A percentile compares a stretch with the other conserved stretches of the same genome.
These are phyloP conservation scores for Podospora fimiseda DNA, from an alignment of 495 filamentous ascomycete genomes.

Conservation along the genomic window DNA sequence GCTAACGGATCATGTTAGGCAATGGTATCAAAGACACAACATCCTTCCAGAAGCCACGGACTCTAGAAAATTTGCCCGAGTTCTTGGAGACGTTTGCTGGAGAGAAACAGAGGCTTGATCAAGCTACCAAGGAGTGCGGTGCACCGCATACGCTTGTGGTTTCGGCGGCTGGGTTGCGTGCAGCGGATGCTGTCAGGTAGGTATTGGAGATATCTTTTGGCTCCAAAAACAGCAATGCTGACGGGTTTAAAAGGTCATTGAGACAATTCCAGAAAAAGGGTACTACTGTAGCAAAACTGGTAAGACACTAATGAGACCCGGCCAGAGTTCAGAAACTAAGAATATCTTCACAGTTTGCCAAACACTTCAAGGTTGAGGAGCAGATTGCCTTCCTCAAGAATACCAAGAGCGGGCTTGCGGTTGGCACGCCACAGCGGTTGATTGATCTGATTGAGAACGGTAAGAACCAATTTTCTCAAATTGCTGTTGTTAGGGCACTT, in stretches of 20 bases:
- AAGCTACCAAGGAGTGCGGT: constrained; percentile 62
- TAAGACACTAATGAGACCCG: constrained; percentile 14
- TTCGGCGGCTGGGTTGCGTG: constrained; percentile 69
- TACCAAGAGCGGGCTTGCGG: constrained; percentile 69
- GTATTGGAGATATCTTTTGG: not conserved
- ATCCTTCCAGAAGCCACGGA: constrained; percentile 56
- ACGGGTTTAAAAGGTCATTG: constrained; percentile 48
- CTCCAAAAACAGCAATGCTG: not conserved
- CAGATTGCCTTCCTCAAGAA: constrained; percentile 69
- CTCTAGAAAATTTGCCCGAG: constrained; percentile 61
- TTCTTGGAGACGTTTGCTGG: constrained; percentile 65
- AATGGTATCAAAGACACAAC: constrained; percentile 60
- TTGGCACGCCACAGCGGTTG: constrained; percentile 79
- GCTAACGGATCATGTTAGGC: constrained; percentile 15
- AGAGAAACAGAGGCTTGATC: constrained; percentile 48
- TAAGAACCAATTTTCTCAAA: constrained; percentile 27
- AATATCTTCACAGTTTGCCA: constrained; percentile 59
- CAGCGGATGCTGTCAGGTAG: constrained; percentile 71
- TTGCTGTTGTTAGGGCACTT: not conserved
- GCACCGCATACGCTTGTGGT: constrained; percentile 83
- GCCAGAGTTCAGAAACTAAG: not conserved
- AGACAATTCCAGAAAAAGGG: constrained; percentile 73
- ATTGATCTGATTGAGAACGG: constrained; percentile 75
- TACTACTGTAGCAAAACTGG: constrained; percentile 71
- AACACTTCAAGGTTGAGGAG: constrained; percentile 93